Conservation (phyloP, 495 filamentous ascomycete genomes). For the Penicillium coprophilum region DNA sequence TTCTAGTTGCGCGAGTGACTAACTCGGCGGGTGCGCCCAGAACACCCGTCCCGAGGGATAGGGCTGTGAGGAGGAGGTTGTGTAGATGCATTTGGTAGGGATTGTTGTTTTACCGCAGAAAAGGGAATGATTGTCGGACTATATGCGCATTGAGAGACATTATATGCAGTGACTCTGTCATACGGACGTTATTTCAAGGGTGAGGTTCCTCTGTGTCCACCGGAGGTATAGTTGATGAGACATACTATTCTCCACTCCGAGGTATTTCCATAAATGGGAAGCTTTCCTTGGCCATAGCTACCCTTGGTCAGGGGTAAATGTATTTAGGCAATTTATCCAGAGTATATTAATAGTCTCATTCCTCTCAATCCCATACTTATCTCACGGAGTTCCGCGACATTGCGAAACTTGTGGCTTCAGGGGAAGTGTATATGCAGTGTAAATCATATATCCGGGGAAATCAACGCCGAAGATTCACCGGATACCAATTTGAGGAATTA, state of each 20-base stretch:
- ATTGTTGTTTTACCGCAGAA: background rate
- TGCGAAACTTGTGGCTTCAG: background rate
- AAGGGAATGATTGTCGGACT: background rate
- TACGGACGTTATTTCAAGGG: constrained; percentile 3
- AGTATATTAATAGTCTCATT: background rate
- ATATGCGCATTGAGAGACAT: background rate
- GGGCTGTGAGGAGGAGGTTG: constrained; percentile 7
- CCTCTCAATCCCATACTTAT: background rate
- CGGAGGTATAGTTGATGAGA: constrained; percentile 1
- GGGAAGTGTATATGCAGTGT: background rate
- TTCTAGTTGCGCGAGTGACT: constrained; percentile 17
- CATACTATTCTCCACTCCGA: background rate
- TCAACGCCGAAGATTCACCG: background rate
- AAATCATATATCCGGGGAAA: background rate
- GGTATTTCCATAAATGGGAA: constrained; percentile 17
- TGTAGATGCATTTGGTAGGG: background rate
- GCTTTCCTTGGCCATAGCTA: background rate
- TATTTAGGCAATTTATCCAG: background rate
- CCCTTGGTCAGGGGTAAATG: background rate
- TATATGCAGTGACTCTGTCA: background rate
- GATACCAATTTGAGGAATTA: background rate
- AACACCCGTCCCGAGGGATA: constrained; percentile 12
- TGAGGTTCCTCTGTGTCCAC: background rate
- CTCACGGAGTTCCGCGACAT: background rate
- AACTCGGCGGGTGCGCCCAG: constrained; percentile 16